Percentiles rank a stretch among this genome's conserved stretches.
Conservation (phyloP, 2,329 filamentous ascomycete genomes). For the Atkinsonella texensis region DNA sequence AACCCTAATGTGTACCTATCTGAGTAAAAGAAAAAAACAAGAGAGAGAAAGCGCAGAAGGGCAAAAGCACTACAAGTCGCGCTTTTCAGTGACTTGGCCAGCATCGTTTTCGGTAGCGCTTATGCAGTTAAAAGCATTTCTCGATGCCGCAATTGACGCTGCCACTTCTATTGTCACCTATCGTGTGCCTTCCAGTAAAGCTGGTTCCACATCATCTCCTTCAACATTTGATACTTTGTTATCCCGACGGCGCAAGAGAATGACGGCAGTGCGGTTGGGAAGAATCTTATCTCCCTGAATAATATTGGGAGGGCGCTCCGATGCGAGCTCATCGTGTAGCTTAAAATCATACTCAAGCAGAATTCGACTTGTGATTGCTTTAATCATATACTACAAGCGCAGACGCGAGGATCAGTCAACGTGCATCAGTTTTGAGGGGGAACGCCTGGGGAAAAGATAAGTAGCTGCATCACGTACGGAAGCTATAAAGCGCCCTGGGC, state of each 20-base stretch:
- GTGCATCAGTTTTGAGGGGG: neutral
- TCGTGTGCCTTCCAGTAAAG: no score
- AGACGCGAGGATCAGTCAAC: neutral
- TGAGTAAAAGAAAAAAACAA: no score
- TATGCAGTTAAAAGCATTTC: no score
- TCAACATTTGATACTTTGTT: no score
- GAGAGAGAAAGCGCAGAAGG: no score
- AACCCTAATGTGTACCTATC: no score
- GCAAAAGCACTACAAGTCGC: no score
- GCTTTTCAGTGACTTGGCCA: no score
- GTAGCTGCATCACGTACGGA: conserved; percentile 3
- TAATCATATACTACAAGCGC: conserved; percentile 8
- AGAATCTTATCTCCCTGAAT: conserved; percentile 9
- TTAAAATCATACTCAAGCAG: conserved; percentile 9
- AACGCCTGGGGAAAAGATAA: neutral
- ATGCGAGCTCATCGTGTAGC: neutral
- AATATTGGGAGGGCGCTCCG: conserved; percentile 7
- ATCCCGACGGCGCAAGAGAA: conserved; percentile 6
- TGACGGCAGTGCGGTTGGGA: conserved; percentile 5
- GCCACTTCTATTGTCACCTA: no score
- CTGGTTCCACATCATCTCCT: no score
- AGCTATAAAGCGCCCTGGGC: conserved; percentile 11
- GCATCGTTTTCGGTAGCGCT: no score
- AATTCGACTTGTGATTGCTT: conserved; percentile 8
- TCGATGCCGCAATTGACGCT: no score